Evolutionary conservation across 1,284 basidiomycete genomes (phyloP), one percentile per base, ranked within the genome.

Genomic region (Boletus calvinii): DNA sequence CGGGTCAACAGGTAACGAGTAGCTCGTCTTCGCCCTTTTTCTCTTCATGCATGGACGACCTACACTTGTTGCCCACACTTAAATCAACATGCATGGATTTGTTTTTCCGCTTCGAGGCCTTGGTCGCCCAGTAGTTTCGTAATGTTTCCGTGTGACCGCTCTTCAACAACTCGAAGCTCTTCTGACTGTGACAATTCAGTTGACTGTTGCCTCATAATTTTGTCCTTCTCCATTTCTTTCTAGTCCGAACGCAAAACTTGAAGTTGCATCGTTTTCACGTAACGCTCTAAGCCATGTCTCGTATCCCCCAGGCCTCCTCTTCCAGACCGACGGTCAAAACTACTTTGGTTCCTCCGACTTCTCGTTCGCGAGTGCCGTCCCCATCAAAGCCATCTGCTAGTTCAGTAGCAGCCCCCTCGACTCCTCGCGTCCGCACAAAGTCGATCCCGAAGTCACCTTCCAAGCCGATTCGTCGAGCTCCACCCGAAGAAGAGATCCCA

Each of bases 281-380:
- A 24, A 22, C 20, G 8, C 11, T 29, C 41, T 32, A 12, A 41
- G 20, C 24, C 36, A 64, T 81, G 80, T 80, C 79, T 54, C 78
- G 80, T 55, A 68, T 79, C 36, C 77, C 78, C 13, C 76, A 74
- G 53, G 66, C 71, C 5, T 66, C 74, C 4, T 71, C 75, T n/a
- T 71, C 75, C 34, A 70, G 74, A 43, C 72, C 61, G 41, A 39
- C 70, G 50, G 26, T 56, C 64, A 59, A 72, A 67, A 60, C 61
- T 12, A 17, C 53, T 0, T 52, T 67, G 4, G 56, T 45, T 32
- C 62, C 60, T 30, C 61, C 72, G 10, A 48, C 55, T 13, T 43
- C 57, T 45, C 72, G 66, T 37, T 59, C 66, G 41, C 67, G 69
- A 34, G 70, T 68, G 13, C 54, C 62, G 15, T 71, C 75, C 4